Evolutionary conservation across 768 basidiomycete species (phyloP).

Genomic region (Boletus insuetus): DNA sequence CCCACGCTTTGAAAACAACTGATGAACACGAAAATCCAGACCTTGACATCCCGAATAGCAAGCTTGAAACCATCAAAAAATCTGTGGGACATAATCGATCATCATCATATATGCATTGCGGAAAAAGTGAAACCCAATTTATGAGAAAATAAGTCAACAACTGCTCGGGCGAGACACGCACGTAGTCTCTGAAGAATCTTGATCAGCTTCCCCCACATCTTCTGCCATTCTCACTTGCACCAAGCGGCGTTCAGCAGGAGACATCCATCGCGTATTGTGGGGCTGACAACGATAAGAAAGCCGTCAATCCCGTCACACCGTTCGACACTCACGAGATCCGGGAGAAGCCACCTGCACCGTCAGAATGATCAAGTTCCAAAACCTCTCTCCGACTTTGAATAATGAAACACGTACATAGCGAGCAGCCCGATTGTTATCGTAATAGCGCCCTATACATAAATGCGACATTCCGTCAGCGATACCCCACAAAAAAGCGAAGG

Average conservation of each 20-base stretch:
- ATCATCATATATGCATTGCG: no score
- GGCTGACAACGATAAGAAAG: constrained; percentile 36
- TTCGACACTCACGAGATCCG: constrained; percentile 50
- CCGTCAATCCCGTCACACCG: no score
- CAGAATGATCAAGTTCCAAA: not conserved
- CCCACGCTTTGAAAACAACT: constrained; percentile 49
- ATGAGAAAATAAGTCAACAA: no score
- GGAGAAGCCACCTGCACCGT: constrained; percentile 50
- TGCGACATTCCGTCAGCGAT: not conserved
- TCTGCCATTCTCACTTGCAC: constrained; percentile 66
- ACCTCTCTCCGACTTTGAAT: not conserved
- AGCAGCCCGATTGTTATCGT: constrained; percentile 58
- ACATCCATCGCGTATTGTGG: constrained; percentile 60
- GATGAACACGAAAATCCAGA: constrained; percentile 53
- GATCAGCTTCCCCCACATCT: constrained; percentile 66
- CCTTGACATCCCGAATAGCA: constrained; percentile 55
- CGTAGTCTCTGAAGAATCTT: constrained; percentile 33
- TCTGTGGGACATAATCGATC: constrained; percentile 26
- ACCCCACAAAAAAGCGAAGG: not conserved
- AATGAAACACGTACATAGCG: constrained; percentile 39
- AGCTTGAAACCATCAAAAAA: constrained; percentile 48
- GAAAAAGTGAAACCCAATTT: no score
- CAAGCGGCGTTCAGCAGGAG: constrained; percentile 46
- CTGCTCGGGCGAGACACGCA: constrained; percentile 1
- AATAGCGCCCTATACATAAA: constrained; percentile 48